Conservation (phyloP, 2,329 filamentous ascomycete species). For the Pestalotiopsis fici region DNA sequence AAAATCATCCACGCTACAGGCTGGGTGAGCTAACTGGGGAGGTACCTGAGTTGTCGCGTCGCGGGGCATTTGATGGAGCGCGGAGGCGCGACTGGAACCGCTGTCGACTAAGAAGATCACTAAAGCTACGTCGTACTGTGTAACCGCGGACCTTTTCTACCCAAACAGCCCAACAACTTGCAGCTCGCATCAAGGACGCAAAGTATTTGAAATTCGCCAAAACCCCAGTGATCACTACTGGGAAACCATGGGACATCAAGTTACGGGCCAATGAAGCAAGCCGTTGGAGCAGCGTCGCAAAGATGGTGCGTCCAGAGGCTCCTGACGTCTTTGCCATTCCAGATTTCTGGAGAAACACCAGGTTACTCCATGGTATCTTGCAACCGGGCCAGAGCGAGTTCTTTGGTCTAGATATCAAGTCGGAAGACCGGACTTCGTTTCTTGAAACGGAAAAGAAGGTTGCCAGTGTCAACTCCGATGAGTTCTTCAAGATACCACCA, state of each 20-base stretch:
- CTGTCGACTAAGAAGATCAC: neutral
- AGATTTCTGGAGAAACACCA: conserved; percentile 59
- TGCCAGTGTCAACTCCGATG: conserved; percentile 20
- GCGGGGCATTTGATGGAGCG: neutral
- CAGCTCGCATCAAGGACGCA: neutral
- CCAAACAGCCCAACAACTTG: neutral
- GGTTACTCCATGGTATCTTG: conserved; percentile 40
- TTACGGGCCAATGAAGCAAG: neutral
- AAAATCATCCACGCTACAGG: neutral
- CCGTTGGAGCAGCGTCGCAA: neutral
- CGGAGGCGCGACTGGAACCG: neutral
- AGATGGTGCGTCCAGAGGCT: conserved; percentile 43
- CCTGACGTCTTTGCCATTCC: conserved; percentile 65
- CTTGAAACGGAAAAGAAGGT: conserved; percentile 11
- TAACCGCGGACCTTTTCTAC: too few species aligned
- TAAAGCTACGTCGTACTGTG: neutral
- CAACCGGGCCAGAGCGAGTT: conserved; percentile 33
- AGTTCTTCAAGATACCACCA: conserved; percentile 46
- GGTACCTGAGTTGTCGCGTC: neutral
- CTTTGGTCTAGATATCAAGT: conserved; percentile 42
- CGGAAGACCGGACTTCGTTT: conserved; percentile 20
- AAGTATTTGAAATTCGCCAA: neutral
- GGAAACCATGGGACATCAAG: neutral
- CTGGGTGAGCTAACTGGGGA: neutral
- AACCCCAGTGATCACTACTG: neutral